Evolutionary conservation across 768 basidiomycete species (phyloP).

Genomic region (Jaapia argillacea): DNA sequence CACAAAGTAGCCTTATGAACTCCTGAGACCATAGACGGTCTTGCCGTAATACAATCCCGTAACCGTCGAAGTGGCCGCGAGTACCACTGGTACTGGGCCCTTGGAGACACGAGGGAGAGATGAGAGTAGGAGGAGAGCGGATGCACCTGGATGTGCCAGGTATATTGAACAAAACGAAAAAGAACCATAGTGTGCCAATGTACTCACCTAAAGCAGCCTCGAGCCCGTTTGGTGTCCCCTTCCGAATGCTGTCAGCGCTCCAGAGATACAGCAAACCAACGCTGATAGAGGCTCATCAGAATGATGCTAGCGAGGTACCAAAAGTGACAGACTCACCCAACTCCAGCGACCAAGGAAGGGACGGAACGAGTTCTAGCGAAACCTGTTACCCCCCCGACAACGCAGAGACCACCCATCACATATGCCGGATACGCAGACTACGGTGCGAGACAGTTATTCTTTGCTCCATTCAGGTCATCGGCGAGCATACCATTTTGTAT

Average conservation of each 20-base stretch:
- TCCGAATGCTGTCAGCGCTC: slow-evolving; percentile 69
- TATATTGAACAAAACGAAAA: slow-evolving; percentile 50
- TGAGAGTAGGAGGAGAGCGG: slow-evolving; percentile 62
- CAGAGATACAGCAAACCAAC: slow-evolving; percentile 75
- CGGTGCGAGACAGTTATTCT: no score
- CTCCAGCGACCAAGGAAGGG: slow-evolving; percentile 76
- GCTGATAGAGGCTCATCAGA: slow-evolving; percentile 23
- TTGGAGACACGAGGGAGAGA: slow-evolving; percentile 65
- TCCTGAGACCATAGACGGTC: slow-evolving; percentile 28
- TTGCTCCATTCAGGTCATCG: no score
- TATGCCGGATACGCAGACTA: slow-evolving; percentile 80
- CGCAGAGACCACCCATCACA: slow-evolving; percentile 65
- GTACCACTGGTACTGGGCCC: slow-evolving; percentile 59
- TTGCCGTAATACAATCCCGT: slow-evolving; percentile 63
- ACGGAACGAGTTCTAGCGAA: slow-evolving; percentile 65
- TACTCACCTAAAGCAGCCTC: slow-evolving; percentile 65
- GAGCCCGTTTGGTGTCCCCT: slow-evolving; percentile 62
- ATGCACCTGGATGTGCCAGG: slow-evolving; percentile 43
- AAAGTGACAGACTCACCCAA: slow-evolving; percentile 46
- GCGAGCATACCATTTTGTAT: no score
- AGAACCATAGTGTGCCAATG: slow-evolving; percentile 21
- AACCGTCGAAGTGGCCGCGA: slow-evolving; percentile 51
- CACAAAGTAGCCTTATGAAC: no score
- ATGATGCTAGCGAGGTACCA: neutral
- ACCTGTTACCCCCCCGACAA: slow-evolving; percentile 69